A percentile compares a stretch with the other conserved stretches of the same genome.
Conservation (phyloP, 345 rosid species). For the Crucihimalaya himalaica region DNA sequence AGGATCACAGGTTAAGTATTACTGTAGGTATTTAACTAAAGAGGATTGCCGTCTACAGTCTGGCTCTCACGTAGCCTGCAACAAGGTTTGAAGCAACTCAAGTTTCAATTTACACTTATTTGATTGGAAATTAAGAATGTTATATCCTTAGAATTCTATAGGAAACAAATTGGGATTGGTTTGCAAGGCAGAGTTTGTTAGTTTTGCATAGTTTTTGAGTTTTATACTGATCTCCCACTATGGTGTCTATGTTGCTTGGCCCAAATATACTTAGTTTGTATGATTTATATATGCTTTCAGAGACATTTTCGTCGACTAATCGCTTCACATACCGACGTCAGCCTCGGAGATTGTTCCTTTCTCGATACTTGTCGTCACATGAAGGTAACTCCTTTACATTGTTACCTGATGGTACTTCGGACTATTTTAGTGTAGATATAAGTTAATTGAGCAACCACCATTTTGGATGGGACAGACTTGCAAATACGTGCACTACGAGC, state of each 20-base stretch:
- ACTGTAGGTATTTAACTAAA: slow-evolving; percentile 86
- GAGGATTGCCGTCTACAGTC: slow-evolving; percentile 92
- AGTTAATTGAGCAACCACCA: neutral
- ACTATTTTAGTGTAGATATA: neutral
- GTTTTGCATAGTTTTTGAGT: neutral
- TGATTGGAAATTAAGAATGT: neutral
- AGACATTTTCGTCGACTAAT: slow-evolving; percentile 93
- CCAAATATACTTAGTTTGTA: neutral
- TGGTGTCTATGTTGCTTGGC: slow-evolving; percentile 16
- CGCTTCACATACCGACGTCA: slow-evolving; percentile 91
- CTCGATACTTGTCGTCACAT: slow-evolving; percentile 99
- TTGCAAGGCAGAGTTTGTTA: neutral
- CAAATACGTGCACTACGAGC: slow-evolving; percentile 97
- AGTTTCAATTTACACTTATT: neutral
- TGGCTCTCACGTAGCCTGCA: slow-evolving; percentile 82
- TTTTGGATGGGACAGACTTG: slow-evolving; percentile 64
- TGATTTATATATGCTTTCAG: slow-evolving; percentile 45
- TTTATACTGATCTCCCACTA: neutral
- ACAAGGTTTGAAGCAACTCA: slow-evolving; percentile 58
- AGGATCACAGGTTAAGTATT: slow-evolving; percentile 94
- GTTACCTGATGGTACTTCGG: slow-evolving; percentile 1
- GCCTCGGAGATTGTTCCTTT: slow-evolving; percentile 97
- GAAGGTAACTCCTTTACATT: slow-evolving; percentile 58
- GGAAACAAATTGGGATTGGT: neutral
- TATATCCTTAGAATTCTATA: neutral